A percentile compares a stretch with the other conserved stretches of the same genome.
Evolutionary conservation across 129 eudicot genomes (phyloP).

Genomic region (Tagetes patula): DNA sequence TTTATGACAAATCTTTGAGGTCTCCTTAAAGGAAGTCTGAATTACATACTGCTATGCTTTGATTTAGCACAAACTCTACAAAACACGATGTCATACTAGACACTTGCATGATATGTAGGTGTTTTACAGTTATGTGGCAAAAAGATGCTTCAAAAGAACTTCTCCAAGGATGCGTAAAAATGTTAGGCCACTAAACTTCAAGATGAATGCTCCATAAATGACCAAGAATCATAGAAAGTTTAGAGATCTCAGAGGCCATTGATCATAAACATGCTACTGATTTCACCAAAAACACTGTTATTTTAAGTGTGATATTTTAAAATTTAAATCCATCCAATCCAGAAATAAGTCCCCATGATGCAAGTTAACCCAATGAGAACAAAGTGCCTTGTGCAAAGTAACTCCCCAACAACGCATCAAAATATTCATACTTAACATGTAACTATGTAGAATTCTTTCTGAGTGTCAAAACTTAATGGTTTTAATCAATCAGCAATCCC

Average conservation of each 20-base stretch:
- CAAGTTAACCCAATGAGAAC: constrained; percentile 19
- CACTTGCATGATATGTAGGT: background rate
- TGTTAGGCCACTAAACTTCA: background rate
- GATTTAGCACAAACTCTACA: background rate
- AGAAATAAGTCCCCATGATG: background rate
- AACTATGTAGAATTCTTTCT: constrained; percentile 10
- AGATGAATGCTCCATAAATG: background rate
- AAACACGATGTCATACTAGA: background rate
- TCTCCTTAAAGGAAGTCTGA: constrained; percentile 19
- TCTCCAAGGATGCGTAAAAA: background rate
- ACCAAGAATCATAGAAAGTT: constrained; percentile 18
- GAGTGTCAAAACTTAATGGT: constrained; percentile 9
- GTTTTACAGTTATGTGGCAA: background rate
- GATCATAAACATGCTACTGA: constrained; percentile 10
- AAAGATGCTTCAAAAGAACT: constrained; percentile 18
- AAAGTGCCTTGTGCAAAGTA: constrained; percentile 22
- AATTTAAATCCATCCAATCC: constrained; percentile 20
- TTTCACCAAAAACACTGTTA: background rate
- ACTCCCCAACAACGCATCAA: constrained; percentile 10
- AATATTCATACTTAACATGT: constrained; percentile 24
- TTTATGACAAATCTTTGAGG: background rate
- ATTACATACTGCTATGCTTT: background rate
- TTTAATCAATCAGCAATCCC: constrained; percentile 16
- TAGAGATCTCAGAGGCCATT: background rate
- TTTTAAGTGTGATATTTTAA: background rate